Percentiles rank a stretch among this genome's conserved stretches.
phyloP scores from a whole-genome alignment of 2,329 filamentous ascomycete genomes.

The Xylariaceae sp. region DNA sequence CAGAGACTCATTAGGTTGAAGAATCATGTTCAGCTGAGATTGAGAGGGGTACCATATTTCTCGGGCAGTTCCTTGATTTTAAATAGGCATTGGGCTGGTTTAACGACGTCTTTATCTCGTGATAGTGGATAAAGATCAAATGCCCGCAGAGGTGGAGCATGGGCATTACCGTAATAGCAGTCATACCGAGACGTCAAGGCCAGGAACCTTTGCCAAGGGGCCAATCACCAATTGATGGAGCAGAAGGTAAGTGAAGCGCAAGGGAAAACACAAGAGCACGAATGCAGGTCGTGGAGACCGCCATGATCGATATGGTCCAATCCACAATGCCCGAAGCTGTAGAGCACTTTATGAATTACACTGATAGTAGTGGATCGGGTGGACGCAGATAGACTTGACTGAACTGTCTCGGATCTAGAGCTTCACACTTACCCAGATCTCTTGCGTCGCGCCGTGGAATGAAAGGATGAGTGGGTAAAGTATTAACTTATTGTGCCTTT shows the following conservation, averaged over 20 bases:
- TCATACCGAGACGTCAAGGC: constrained; percentile 16
- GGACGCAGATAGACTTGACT: too few relatives aligned
- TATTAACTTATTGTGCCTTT: too few relatives aligned
- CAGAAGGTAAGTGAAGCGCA: constrained; percentile 4
- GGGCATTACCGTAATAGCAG: constrained; percentile 11
- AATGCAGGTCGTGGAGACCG: too few relatives aligned
- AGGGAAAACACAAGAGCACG: too few relatives aligned
- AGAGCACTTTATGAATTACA: too few relatives aligned
- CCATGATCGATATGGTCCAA: too few relatives aligned
- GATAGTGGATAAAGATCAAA: not conserved
- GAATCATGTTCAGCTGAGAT: not conserved
- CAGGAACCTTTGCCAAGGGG: constrained; percentile 9
- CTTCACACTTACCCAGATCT: too few relatives aligned
- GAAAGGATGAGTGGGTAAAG: too few relatives aligned
- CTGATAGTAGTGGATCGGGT: too few relatives aligned
- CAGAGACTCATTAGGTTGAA: not conserved
- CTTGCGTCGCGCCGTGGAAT: too few relatives aligned
- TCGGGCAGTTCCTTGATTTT: constrained; percentile 15
- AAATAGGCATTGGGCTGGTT: constrained; percentile 14
- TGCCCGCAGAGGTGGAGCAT: not conserved
- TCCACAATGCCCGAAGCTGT: too few relatives aligned
- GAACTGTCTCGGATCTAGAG: too few relatives aligned
- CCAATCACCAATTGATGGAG: constrained; percentile 9
- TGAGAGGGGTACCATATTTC: constrained; percentile 9
- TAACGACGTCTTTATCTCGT: constrained; percentile 8